phyloP scores from a whole-genome alignment of 352 stramenopile species.

The Thraustochytrium aureum region DNA sequence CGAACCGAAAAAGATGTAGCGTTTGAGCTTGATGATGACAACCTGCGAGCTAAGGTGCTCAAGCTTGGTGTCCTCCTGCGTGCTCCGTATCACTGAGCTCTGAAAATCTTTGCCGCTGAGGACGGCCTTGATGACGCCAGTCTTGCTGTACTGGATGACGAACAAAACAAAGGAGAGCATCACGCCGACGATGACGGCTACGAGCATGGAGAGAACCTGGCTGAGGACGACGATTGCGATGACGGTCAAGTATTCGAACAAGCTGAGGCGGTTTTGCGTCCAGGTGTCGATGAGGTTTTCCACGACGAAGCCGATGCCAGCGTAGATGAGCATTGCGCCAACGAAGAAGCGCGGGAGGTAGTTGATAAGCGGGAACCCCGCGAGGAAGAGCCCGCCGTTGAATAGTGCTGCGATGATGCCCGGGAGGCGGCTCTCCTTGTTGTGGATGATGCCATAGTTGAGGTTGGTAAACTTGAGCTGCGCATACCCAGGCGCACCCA shows the following conservation, averaged over 20 bases:
- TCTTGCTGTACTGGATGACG: conserved; percentile 48
- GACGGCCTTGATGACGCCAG: conserved; percentile 47
- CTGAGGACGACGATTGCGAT: conserved; percentile 45
- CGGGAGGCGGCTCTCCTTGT: conserved; percentile 14
- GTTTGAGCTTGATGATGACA: conserved; percentile 53
- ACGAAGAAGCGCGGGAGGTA: conserved; percentile 53
- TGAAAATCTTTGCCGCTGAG: conserved; percentile 52
- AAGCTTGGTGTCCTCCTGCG: conserved; percentile 52
- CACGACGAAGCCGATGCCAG: conserved; percentile 42
- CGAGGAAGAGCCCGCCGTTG: conserved; percentile 37
- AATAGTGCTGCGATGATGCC: conserved; percentile 36
- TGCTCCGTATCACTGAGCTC: conserved; percentile 44
- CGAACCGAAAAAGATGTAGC: conserved; percentile 53
- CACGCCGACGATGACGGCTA: conserved; percentile 46
- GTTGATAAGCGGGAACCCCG: conserved; percentile 54
- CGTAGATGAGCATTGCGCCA: conserved; percentile 48
- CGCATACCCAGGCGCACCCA: conserved; percentile 26
- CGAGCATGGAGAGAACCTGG: conserved; percentile 31
- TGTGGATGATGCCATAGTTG: conserved; percentile 49
- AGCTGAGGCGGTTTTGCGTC: conserved; percentile 20
- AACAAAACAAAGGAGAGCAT: conserved; percentile 52
- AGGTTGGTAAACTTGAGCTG: conserved; percentile 54
- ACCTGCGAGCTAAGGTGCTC: conserved; percentile 52
- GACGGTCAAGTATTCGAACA: conserved; percentile 45
- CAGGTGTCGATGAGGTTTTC: conserved; percentile 50